phyloP scores from a whole-genome alignment of 2,329 filamentous ascomycete genomes.

The Cladophialophora immunda region DNA sequence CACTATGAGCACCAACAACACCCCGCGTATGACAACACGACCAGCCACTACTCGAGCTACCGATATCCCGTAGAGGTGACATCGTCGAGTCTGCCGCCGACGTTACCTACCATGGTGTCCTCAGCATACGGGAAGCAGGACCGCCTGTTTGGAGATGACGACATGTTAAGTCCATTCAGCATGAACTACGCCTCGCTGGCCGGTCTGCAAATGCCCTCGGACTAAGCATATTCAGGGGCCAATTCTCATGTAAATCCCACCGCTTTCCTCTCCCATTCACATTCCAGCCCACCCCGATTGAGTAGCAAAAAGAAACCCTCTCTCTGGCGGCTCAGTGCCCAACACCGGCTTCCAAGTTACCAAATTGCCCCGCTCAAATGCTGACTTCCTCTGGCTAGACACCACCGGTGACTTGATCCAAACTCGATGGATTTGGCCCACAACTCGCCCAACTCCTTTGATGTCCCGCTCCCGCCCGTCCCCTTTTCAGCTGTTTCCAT shows the following conservation, averaged over 20 bases:
- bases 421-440: slow-evolving; percentile 53
- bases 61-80: slow-evolving; percentile 51
- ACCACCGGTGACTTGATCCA: slow-evolving; percentile 48
- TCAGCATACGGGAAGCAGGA: slow-evolving; percentile 60
- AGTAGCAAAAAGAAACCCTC: slow-evolving; percentile 26
- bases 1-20: slow-evolving; percentile 38
- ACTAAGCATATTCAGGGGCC: slow-evolving; percentile 48
- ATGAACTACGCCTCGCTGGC: slow-evolving; percentile 69
- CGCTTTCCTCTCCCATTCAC: slow-evolving; percentile 40
- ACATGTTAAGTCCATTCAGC: slow-evolving; percentile 66
- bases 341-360: slow-evolving; percentile 17
- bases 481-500: not conserved
- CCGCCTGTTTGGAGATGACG: slow-evolving; percentile 61
- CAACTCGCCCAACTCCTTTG: slow-evolving; percentile 52
- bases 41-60: slow-evolving; percentile 46
- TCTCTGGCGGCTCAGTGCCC: slow-evolving; percentile 25
- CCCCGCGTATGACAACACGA: slow-evolving; percentile 46
- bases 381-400: slow-evolving; percentile 45
- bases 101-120: slow-evolving; percentile 54
- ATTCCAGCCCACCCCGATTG: slow-evolving; percentile 35
- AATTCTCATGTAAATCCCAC: slow-evolving; percentile 55
- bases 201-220: slow-evolving; percentile 60
- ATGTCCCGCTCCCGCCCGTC: slow-evolving; percentile 53
- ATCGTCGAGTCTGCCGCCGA: slow-evolving; percentile 50
- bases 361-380: slow-evolving; percentile 35